A percentile compares a stretch with the other conserved stretches of the same genome.
Conservation (phyloP, 345 rosid genomes). For the Gossypium ekmanianum region DNA sequence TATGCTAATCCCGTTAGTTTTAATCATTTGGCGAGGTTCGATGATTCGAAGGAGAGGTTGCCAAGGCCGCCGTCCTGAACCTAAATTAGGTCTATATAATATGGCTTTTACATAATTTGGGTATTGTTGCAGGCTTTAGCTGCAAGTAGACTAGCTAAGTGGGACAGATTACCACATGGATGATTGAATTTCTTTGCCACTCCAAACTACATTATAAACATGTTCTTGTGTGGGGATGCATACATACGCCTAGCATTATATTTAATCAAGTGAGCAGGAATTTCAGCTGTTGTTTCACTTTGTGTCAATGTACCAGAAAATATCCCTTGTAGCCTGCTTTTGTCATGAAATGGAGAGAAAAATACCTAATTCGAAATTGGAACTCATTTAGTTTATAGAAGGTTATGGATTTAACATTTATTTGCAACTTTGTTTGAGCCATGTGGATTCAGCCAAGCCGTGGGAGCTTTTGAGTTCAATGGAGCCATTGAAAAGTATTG, state of each 20-base stretch:
- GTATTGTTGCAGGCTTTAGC: neutral
- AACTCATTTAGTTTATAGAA: neutral
- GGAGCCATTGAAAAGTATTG: neutral
- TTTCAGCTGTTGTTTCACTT: neutral
- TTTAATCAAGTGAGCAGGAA: no score
- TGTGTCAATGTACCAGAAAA: neutral
- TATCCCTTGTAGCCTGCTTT: neutral
- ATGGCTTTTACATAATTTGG: neutral
- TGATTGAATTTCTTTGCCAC: neutral
- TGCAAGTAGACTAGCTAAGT: neutral
- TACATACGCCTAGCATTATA: neutral
- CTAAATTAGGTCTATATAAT: neutral
- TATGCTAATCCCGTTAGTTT: slow-evolving; percentile 12
- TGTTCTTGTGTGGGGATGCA: neutral
- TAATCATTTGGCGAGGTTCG: slow-evolving; percentile 24
- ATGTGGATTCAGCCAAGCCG: slow-evolving; percentile 8
- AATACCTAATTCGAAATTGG: neutral
- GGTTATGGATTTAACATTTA: neutral
- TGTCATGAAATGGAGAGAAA: neutral
- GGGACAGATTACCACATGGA: neutral
- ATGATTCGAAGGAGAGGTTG: slow-evolving; percentile 20
- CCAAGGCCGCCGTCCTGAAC: neutral
- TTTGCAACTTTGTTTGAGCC: neutral
- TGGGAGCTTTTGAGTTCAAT: neutral
- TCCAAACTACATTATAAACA: neutral